Base-by-base conservation (phyloP, 2,329 filamentous ascomycete genomes). In the Grosmannia clavigera region DNA sequence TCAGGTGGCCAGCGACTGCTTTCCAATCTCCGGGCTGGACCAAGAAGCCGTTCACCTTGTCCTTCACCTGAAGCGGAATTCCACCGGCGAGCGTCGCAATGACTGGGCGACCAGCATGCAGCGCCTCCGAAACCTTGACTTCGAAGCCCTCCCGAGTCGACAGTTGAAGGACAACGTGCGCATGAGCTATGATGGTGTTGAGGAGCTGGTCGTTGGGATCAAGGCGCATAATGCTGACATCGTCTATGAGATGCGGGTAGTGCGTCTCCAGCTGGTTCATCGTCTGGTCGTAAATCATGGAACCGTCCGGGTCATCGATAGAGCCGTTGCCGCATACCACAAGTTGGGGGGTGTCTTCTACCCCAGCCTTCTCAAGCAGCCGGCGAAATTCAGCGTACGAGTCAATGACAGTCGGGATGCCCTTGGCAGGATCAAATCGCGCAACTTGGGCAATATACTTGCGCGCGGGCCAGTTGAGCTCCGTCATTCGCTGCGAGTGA, bases 71-170 rank as follows among this genome's bases (percentile, higher is more conserved):
- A 5, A 92, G 76, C 1, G 88, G 88, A 58, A 94, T 92, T 12
- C 89, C 89, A n/a, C 89, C 89, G 1, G 85, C 84, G 25, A 78
- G 77, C 1, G 86, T 89, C 3, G 86, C 87, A 63, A 94, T 90
- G 66, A 91, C 81, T 1, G 89, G 89, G 2, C 86, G 82, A 16
- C 88, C 88, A 53, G 90, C 89, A 68, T 92, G 88, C 27, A 92
- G 77, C 1, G 87, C 88, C 72, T 94, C 90, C 0, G 86, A 90
- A 5, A 94, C 88, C 72, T 94, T 94, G 66, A 94, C 86, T 71
- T 94, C 89, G 66, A 94, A 94, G 0, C 89, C 88, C 69, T 94
- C 89, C 43, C 87, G 82, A 0, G 86, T 91, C 3, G 87, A 92
- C 6, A 94, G 81, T 71, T 94, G 89, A 9, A 94, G 79, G 0